Percentiles rank a stretch among this genome's conserved stretches.
These are phyloP conservation scores for Leucocoprinus sp. DNA, from an alignment of 768 basidiomycete species.

Conservation along the genomic window DNA sequence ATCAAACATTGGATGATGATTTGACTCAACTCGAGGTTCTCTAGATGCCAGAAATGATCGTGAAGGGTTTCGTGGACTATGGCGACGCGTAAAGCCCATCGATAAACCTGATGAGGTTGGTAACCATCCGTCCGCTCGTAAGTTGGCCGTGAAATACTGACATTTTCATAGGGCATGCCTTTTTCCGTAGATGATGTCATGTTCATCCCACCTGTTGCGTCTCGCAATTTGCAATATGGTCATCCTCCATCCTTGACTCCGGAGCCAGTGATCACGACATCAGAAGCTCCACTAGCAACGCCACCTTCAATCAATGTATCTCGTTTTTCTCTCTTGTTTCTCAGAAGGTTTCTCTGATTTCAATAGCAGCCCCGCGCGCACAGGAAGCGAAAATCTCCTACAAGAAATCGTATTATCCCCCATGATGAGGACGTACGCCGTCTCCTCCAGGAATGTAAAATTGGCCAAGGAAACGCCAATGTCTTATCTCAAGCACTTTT, in stretches of 20 bases:
- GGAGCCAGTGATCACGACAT: conserved; percentile 25
- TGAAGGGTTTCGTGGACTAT: conserved; percentile 61
- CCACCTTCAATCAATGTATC: conserved; percentile 20
- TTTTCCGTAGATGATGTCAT: conserved; percentile 74
- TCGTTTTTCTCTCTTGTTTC: conserved; percentile 7
- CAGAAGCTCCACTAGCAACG: conserved; percentile 16
- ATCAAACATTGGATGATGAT: not conserved
- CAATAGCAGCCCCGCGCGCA: conserved; percentile 13
- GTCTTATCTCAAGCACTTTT: conserved; percentile 65
- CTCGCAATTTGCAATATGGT: conserved; percentile 29
- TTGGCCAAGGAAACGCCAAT: conserved; percentile 74
- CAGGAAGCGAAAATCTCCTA: conserved; percentile 31
- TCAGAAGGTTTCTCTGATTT: not conserved
- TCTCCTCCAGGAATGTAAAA: conserved; percentile 78
- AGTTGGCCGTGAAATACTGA: conserved; percentile 1
- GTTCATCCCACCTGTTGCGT: conserved; percentile 57
- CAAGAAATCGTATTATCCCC: conserved; percentile 44
- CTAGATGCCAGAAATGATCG: conserved; percentile 19
- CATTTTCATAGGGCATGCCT: conserved; percentile 49
- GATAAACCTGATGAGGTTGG: conserved; percentile 76
- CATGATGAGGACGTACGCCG: conserved; percentile 79
- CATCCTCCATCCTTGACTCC: conserved; percentile 30
- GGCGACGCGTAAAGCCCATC: conserved; percentile 71
- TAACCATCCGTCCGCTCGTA: conserved; percentile 3
- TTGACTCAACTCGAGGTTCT: conserved; percentile 11